Base-by-base conservation (phyloP, 1,284 basidiomycete species). In the Cystobasidium sp. region DNA sequence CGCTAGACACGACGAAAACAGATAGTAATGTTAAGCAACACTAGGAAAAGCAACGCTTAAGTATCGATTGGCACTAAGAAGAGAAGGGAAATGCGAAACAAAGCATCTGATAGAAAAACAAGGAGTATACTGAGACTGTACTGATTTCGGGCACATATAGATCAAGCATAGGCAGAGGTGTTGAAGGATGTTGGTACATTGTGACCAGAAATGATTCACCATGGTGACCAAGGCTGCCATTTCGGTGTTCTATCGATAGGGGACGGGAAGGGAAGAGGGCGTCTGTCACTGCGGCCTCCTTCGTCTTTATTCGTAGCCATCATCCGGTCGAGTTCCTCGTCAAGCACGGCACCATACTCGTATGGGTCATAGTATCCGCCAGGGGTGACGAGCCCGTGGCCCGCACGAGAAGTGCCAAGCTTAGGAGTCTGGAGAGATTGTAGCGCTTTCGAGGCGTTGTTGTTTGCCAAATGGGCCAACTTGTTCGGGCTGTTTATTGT, bases 291-390 rank as follows among this genome's bases (percentile, higher is more conserved):
- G 41, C 37, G 51, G 22, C 49, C 37, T 5, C 59, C 69, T 37
- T 43, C 63, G 12, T 65, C 70, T 24, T 52, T 24, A 41, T 53
- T 56, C 6, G 41, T 49, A 46, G 70, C 59, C 61, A 59, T 61
- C 70, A 73, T 73, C 8, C 70, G 53, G 20, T 76, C 75, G 14
- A 76, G 66, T 53, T 76, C 75, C 22, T 66, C 59, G 31, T 76
- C 64, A 20, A 76, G 24, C 10, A 68, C 44, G 18, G 71, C 75
- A 1, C 70, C 70, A 47, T 68, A 76, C 55, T 76, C 75, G 71
- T 76, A 76, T 43, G 75, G 75, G 55, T 76, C 75, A 49, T 73
- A 67, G 37, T 72, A 72, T 16, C 53, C 65, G n/a, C 64, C 65
- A 22, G 69, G 68, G 10, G 64, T 66, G 18, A 63, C 65, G 31